Percentiles rank a stretch among this genome's conserved stretches.
phyloP scores from a whole-genome alignment of 1,284 basidiomycete genomes.

The Papiliotrema fonsecae region DNA sequence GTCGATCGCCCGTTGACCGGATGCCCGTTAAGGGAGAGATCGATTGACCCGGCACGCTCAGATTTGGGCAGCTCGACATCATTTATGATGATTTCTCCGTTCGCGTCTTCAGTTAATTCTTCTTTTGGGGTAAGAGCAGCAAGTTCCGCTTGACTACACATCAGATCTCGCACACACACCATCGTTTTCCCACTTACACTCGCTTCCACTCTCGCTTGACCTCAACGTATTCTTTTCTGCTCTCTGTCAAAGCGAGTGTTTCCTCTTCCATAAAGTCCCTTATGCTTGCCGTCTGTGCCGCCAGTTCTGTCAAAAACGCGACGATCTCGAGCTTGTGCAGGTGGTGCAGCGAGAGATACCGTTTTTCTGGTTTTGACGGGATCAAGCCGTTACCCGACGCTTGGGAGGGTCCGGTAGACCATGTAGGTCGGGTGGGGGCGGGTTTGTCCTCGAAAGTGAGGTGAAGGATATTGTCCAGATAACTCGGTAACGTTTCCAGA shows the following conservation, averaged over 20 bases:
- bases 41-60: slow-evolving; percentile 15
- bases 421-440: slow-evolving; percentile 42
- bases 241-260: slow-evolving; percentile 80
- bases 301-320: slow-evolving; percentile 81
- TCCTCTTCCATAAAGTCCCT: slow-evolving; percentile 85
- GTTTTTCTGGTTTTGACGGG: slow-evolving; percentile 53
- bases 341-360: slow-evolving; percentile 69
- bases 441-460: slow-evolving; percentile 60
- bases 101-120: slow-evolving; percentile 47
- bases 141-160: slow-evolving; percentile 42
- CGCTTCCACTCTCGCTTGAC: slow-evolving; percentile 82
- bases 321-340: slow-evolving; percentile 79
- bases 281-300: slow-evolving; percentile 80
- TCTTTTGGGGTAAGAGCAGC: slow-evolving; percentile 44
- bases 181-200: slow-evolving; percentile 56
- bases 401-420: slow-evolving; percentile 39
- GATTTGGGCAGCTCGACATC: slow-evolving; percentile 55
- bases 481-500: slow-evolving; percentile 63
- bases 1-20: slow-evolving; percentile 12
- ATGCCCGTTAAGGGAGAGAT: slow-evolving; percentile 24
- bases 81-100: slow-evolving; percentile 51
- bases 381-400: slow-evolving; percentile 45
- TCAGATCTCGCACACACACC: slow-evolving; percentile 3
- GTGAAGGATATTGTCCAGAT: slow-evolving; percentile 68
- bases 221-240: slow-evolving; percentile 93